Percentiles rank a stretch among this genome's conserved stretches.
phyloP scores from a whole-genome alignment of 73 alveolate species.

The Paramecium biaurelia region DNA sequence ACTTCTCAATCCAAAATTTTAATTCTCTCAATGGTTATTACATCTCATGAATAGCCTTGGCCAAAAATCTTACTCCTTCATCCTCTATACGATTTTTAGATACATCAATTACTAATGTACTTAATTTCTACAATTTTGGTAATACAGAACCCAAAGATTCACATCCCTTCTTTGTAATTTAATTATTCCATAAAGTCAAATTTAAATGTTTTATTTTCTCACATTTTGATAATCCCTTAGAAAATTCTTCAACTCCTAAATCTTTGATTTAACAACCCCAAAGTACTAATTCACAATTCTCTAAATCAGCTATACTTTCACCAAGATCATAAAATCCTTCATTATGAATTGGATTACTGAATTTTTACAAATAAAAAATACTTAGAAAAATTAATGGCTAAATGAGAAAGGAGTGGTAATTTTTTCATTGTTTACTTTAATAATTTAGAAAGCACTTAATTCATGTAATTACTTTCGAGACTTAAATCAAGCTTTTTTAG shows the following conservation, averaged over 20 bases:
- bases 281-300: neutral
- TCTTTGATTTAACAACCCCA: constrained; percentile 41
- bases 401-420: neutral
- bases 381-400: constrained; percentile 13
- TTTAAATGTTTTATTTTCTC: neutral
- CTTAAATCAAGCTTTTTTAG: neutral
- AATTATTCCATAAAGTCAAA: constrained; percentile 5
- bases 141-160: neutral
- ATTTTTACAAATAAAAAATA: neutral
- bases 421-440: neutral
- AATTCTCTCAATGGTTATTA: neutral
- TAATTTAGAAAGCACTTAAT: neutral
- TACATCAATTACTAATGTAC: neutral
- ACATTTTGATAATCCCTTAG: neutral
- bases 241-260: constrained; percentile 13
- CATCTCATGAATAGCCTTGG: neutral
- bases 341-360: neutral
- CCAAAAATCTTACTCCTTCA: constrained; percentile 13
- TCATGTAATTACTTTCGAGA: constrained; percentile 37
- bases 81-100: constrained; percentile 32
- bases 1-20: neutral
- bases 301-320: neutral
- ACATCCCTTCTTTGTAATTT: constrained; percentile 18
- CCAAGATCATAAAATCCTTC: constrained; percentile 36
- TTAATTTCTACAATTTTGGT: neutral